Evolutionary conservation across 2,329 filamentous ascomycete genomes (phyloP), one percentile per base, ranked within the genome.

Genomic region (Pseudogymnoascus sp.): DNA sequence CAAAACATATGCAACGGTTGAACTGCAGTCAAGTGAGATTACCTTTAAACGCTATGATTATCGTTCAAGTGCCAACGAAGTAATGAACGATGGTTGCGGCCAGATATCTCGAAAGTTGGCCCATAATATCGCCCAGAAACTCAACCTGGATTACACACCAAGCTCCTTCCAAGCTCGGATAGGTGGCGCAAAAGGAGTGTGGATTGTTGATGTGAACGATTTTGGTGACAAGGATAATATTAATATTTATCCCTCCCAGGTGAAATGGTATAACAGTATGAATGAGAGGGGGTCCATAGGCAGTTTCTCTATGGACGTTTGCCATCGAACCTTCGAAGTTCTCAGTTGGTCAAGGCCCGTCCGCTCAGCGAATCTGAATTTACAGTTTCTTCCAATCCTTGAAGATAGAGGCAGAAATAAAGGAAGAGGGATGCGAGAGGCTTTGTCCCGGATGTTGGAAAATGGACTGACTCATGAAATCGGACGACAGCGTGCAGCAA

Each of bases 151-250:
- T 0, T 77, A 81, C n/a, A 70, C 82, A 0, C 87, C 88, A 0
- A 82, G 82, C 35, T 86, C 80, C 0, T 85, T 87, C 50, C 89
- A 93, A 71, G 88, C 78, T 1, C 81, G 90, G 0, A 81, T 92
- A 36, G 87, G 84, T 8, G 83, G 86, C 16, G 87, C 87, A 0
- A 93, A 93, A 70, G 90, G 89, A 0, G 77, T 92, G 65, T 92
- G 88, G 89, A 79, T 87, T 54, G 72, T 87, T 4, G 85, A 87
- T 65, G 75, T 77, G 0, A 68, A 75, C 0, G 78, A 81, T 25
- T 72, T 74, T 0, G 74, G 79, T 1, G 69, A 76, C 0, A 73
- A 84, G 14, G 68, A 73, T 14, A 89, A 86, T 87, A 88, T 92
- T 41, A 79, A 86, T 61, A 83, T 87, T 0, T 84, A 78, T 61